These are phyloP conservation scores for Gyrodon lividus DNA, from an alignment of 768 basidiomycete genomes.

Conservation along the genomic window DNA sequence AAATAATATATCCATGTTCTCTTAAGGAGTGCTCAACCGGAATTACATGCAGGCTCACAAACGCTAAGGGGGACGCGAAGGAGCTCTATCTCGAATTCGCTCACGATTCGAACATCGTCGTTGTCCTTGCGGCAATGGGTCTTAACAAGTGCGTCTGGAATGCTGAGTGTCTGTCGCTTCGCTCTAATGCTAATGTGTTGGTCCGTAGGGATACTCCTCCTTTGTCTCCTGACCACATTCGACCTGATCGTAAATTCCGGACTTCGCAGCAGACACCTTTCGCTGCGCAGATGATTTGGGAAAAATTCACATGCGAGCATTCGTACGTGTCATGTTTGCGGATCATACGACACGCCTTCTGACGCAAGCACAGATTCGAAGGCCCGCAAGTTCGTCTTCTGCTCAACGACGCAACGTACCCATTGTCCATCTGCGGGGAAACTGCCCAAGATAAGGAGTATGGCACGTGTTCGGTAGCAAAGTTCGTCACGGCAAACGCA, in stretches of 20 bases:
- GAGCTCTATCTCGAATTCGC: constrained; percentile 37
- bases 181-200: background rate
- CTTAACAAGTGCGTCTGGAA: constrained; percentile 24
- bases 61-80: too few species aligned
- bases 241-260: constrained; percentile 30
- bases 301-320: constrained; percentile 38
- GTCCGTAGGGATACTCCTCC: constrained; percentile 29
- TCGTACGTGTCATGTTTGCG: constrained; percentile 17
- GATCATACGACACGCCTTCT: background rate
- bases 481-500: too few species aligned
- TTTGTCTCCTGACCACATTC: constrained; percentile 28
- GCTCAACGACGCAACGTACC: too few species aligned
- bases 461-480: too few species aligned
- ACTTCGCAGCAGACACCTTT: constrained; percentile 40
- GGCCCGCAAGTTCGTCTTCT: constrained; percentile 36
- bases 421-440: too few species aligned
- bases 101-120: constrained; percentile 36
- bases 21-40: too few species aligned
- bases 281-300: constrained; percentile 38
- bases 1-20: background rate
- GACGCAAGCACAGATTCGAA: constrained; percentile 12
- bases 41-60: too few species aligned
- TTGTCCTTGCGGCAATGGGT: constrained; percentile 33
- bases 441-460: too few species aligned
- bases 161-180: background rate